Evolutionary conservation across 192 early-diverging fungal genomes (phyloP), one percentile per base, ranked within the genome.

Genomic region (Haplosporangium gracile): DNA sequence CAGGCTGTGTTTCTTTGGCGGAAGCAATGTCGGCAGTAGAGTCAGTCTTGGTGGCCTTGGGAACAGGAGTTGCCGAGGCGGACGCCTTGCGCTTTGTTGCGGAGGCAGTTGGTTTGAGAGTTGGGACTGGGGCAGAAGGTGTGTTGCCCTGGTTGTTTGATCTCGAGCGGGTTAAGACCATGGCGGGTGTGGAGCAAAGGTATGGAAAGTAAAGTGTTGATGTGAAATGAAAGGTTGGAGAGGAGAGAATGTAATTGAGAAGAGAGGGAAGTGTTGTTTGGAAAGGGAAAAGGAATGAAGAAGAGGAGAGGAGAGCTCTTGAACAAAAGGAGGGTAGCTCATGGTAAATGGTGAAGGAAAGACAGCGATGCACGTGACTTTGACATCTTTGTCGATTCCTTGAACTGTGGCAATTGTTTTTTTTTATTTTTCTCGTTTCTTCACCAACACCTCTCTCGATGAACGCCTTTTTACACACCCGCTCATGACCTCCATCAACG

Each of bases 401-500:
- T 55, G 53, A 24, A 20, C 53, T 20, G 57, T 60, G 55, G n/a
- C 24, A 29, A 57, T 32, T 15, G 26, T 26, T 26, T 15, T 65
- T 32, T 65, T 32, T 65, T 16, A n/a, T 32, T 6, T 0, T 43
- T 43, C 7, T 43, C 13, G 42, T 57, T 24, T n/a, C 6, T 57
- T 24, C 7, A 29, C 10, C 11, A 0, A 13, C 60, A 32, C 60
- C 13, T 57, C 60, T 2, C n/a, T 63, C 60, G 10, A 65, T 65
- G 60, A 65, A 65, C 2, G n/a, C 11, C 29, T 13, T 11, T 32
- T 32, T 32, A 65, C 29, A 29, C 60, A 65, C 26, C 10, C 5
- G 20, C 42, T 24, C 77, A 86, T 86, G 84, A 86, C 84, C 36
- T 86, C 84, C 39, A 81, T 86, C 72, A 80, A 78, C 55, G 74